Evolutionary conservation across 495 filamentous ascomycete species (phyloP).

Genomic region (Elaphomyces granulatus): DNA sequence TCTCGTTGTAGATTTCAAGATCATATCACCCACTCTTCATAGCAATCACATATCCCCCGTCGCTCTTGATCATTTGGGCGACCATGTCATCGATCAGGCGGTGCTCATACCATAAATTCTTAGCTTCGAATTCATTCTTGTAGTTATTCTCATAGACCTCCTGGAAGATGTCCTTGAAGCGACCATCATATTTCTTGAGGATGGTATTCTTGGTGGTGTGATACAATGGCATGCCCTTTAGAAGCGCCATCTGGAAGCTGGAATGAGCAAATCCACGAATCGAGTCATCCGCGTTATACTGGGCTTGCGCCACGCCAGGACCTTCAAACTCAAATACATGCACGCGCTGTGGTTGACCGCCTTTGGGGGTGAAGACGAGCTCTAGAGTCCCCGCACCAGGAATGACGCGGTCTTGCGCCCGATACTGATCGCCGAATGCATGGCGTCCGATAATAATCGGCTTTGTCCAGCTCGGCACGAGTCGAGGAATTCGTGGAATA

Average conservation of each 20-base stretch:
- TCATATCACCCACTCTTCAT: slow-evolving; percentile 63
- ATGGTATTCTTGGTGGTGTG: slow-evolving; percentile 99
- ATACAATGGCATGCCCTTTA: slow-evolving; percentile 79
- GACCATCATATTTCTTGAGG: slow-evolving; percentile 93
- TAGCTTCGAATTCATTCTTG: slow-evolving; percentile 73
- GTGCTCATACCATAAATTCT: slow-evolving; percentile 97
- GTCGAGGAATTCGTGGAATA: slow-evolving; percentile 77
- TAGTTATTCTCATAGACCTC: slow-evolving; percentile 83
- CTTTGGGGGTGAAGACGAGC: slow-evolving; percentile 82
- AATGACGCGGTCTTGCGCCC: slow-evolving; percentile 77
- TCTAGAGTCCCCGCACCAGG: slow-evolving; percentile 70
- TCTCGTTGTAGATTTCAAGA: neutral
- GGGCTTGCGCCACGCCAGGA: slow-evolving; percentile 78
- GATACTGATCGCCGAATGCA: slow-evolving; percentile 97
- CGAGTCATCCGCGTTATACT: slow-evolving; percentile 96
- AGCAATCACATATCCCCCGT: slow-evolving; percentile 90
- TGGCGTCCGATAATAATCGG: slow-evolving; percentile 98
- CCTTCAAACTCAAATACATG: slow-evolving; percentile 84
- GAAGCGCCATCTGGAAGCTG: slow-evolving; percentile 83
- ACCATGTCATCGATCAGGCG: slow-evolving; percentile 99
- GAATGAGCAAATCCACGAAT: slow-evolving; percentile 91
- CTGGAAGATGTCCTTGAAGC: slow-evolving; percentile 99
- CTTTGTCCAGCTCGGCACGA: slow-evolving; percentile 94
- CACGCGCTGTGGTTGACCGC: slow-evolving; percentile 70
- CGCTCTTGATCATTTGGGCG: slow-evolving; percentile 98